A percentile compares a stretch with the other conserved stretches of the same genome.
These are phyloP conservation scores for Solanum lycopersicoides DNA, from an alignment of 257 asterid species.

Conservation along the genomic window DNA sequence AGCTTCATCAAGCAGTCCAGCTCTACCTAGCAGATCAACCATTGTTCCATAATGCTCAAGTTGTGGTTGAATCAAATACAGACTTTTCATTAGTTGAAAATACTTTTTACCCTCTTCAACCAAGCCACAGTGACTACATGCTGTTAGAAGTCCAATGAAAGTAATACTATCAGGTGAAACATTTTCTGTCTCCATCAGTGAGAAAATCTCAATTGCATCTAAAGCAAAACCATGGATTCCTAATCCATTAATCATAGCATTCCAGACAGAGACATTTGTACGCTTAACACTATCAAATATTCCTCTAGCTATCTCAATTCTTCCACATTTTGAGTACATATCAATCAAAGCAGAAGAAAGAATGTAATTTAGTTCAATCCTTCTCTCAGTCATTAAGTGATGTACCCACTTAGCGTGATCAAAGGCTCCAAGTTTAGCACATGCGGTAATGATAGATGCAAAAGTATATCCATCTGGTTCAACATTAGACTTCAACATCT, in stretches of 20 bases:
- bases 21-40: constrained; percentile 68
- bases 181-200: constrained; percentile 31
- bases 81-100: constrained; percentile 47
- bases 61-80: constrained; percentile 44
- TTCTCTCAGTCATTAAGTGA: constrained; percentile 41
- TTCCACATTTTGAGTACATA: constrained; percentile 83
- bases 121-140: constrained; percentile 63
- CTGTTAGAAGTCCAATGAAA: constrained; percentile 57
- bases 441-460: constrained; percentile 54
- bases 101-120: constrained; percentile 51
- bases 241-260: constrained; percentile 64
- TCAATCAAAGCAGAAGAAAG: constrained; percentile 66
- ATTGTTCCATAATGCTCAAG: constrained; percentile 80
- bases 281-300: constrained; percentile 29
- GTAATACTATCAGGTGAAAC: constrained; percentile 53
- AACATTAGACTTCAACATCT: constrained; percentile 34
- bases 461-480: constrained; percentile 66
- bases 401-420: constrained; percentile 68
- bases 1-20: constrained; percentile 61
- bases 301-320: constrained; percentile 45
- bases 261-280: constrained; percentile 54
- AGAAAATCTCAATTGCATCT: constrained; percentile 44
- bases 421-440: constrained; percentile 67
- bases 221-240: constrained; percentile 63
- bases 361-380: constrained; percentile 42